A percentile compares a stretch with the other conserved stretches of the same genome.
Evolutionary conservation across 495 filamentous ascomycete species (phyloP).

Genomic region (Cladorrhinum samala): DNA sequence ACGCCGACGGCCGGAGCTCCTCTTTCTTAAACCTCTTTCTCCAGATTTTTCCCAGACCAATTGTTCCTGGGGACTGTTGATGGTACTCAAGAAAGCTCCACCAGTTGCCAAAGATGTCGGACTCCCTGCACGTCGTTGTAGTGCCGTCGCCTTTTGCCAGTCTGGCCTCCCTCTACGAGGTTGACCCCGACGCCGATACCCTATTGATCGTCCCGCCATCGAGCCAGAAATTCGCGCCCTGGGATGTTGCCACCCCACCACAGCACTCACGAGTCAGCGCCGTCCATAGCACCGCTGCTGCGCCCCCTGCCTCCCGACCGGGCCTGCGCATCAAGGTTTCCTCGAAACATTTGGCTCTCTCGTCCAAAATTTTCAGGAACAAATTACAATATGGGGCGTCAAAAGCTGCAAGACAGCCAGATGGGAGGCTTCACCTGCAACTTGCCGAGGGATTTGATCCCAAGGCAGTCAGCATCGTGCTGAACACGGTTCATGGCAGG

Average conservation of each 20-base stretch:
- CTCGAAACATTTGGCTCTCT: constrained; percentile 44
- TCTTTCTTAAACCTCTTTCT: background rate
- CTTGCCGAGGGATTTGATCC: constrained; percentile 32
- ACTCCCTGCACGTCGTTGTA: constrained; percentile 14
- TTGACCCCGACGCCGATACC: constrained; percentile 27
- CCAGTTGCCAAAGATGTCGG: too few relatives aligned
- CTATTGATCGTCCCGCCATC: constrained; percentile 22
- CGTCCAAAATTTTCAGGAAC: constrained; percentile 42
- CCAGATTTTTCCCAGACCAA: background rate
- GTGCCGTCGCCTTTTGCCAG: constrained; percentile 24
- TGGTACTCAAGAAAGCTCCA: background rate
- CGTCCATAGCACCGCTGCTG: background rate
- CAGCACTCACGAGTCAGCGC: background rate
- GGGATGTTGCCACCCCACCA: background rate
- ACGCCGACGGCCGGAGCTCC: background rate
- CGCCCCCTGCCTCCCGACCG: constrained; percentile 5
- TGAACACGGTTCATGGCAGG: constrained; percentile 48
- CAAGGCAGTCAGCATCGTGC: constrained; percentile 39
- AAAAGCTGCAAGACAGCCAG: constrained; percentile 16
- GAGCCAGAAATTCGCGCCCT: constrained; percentile 11
- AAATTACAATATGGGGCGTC: constrained; percentile 24
- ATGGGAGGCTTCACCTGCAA: constrained; percentile 39
- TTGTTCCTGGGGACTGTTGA: too few relatives aligned
- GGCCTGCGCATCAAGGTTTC: constrained; percentile 41
- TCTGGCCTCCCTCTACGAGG: constrained; percentile 26